Evolutionary conservation across 208 protist genomes (phyloP).

Genomic region (Strigomonas galati): DNA sequence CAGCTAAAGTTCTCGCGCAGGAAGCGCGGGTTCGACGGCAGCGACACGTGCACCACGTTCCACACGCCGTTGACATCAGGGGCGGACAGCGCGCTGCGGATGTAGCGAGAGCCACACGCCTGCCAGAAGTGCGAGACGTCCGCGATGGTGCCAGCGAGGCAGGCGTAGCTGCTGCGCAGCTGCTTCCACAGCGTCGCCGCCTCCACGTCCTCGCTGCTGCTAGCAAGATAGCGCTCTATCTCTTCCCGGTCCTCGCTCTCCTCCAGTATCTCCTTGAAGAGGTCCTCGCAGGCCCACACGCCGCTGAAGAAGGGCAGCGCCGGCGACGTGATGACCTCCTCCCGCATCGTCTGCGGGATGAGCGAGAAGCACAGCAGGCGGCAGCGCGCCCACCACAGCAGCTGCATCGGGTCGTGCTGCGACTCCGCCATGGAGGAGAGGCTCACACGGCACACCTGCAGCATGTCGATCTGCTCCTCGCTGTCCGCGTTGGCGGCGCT

Average conservation of each 20-base stretch:
- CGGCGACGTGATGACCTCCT: conserved; percentile 38
- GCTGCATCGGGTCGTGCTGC: conserved; percentile 22
- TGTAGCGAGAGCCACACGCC: neutral
- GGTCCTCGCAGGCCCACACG: conserved; percentile 44
- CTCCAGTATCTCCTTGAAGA: conserved; percentile 34
- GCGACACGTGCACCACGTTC: conserved; percentile 23
- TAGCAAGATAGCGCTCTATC: conserved; percentile 3
- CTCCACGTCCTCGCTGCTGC: conserved; percentile 8
- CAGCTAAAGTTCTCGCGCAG: conserved; percentile 41
- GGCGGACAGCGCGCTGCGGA: conserved; percentile 21
- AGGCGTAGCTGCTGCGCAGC: conserved; percentile 30
- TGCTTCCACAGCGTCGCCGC: conserved; percentile 4
- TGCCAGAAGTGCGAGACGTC: conserved; percentile 58
- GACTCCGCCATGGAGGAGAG: conserved; percentile 56
- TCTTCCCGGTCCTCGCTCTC: conserved; percentile 20
- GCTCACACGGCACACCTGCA: conserved; percentile 22
- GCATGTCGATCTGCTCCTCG: conserved; percentile 10
- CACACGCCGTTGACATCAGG: conserved; percentile 20
- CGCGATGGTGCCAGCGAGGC: conserved; percentile 62
- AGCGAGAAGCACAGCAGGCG: conserved; percentile 57
- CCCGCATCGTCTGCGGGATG: conserved; percentile 26
- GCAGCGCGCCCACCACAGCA: conserved; percentile 84
- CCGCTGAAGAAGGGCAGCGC: conserved; percentile 56
- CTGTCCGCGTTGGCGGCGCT: neutral
- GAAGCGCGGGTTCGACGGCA: conserved; percentile 59